These are phyloP conservation scores for Blastobotrys elegans DNA, from an alignment of 1,139 yeast genomes.

Conservation along the genomic window DNA sequence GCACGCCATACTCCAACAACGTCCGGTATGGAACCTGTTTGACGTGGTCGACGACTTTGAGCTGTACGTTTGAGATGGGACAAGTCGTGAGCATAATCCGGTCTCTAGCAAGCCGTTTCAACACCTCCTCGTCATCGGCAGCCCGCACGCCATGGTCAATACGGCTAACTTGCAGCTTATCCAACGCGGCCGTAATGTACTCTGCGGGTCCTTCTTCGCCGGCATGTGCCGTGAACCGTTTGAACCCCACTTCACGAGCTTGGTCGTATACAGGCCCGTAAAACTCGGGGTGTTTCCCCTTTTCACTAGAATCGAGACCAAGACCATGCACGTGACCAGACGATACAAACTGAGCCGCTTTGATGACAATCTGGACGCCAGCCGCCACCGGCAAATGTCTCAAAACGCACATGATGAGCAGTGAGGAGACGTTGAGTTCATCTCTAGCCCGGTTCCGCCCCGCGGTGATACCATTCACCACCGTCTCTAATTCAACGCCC, in stretches of 20 bases:
- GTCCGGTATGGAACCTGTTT: slow-evolving; percentile 57
- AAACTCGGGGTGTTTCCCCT: slow-evolving; percentile 65
- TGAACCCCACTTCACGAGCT: slow-evolving; percentile 40
- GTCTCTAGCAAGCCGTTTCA: slow-evolving; percentile 50
- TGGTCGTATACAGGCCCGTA: slow-evolving; percentile 56
- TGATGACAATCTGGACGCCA: slow-evolving; percentile 52
- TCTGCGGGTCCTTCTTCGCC: slow-evolving; percentile 82
- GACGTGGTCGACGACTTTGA: slow-evolving; percentile 67
- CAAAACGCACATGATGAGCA: slow-evolving; percentile 71
- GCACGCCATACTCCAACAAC: slow-evolving; percentile 57
- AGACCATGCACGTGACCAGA: slow-evolving; percentile 61
- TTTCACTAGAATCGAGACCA: slow-evolving; percentile 74
- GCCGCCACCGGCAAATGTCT: slow-evolving; percentile 62
- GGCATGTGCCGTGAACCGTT: slow-evolving; percentile 71
- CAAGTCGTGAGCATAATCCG: slow-evolving; percentile 62
- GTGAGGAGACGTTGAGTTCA: slow-evolving; percentile 58
- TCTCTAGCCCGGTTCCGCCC: slow-evolving; percentile 57
- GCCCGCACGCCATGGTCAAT: slow-evolving; percentile 78
- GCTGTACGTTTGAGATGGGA: slow-evolving; percentile 69
- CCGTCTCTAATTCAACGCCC: slow-evolving; percentile 53
- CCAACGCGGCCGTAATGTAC: slow-evolving; percentile 53
- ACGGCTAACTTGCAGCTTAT: slow-evolving; percentile 55
- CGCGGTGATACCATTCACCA: slow-evolving; percentile 57
- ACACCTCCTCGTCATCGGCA: slow-evolving; percentile 46
- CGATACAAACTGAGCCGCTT: slow-evolving; percentile 47